Evolutionary conservation across 2,329 filamentous ascomycete species (phyloP), one percentile per base, ranked within the genome.

Genomic region (Aspergillus awamori): DNA sequence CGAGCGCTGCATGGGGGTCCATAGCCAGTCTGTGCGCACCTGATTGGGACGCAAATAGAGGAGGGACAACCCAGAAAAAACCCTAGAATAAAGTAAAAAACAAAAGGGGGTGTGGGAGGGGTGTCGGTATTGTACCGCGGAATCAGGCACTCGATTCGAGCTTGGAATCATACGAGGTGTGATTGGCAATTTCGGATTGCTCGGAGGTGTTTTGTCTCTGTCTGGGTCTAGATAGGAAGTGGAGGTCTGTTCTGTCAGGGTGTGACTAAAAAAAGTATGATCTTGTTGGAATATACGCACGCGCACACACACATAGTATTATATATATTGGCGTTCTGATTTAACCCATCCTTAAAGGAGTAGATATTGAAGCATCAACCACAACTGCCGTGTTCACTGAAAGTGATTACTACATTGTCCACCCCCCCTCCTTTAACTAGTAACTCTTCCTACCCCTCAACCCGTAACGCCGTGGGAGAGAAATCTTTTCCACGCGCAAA

Each of bases 21-120:
- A 43, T 47, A 22, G 33, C 24, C 22, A 52, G 60, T 62, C 60
- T 60, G 60, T 62, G 60, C 57, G 53, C 60, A 49, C 36, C 33
- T 26, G 53, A 57, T 55, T 53, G 60, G 57, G 52, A 47, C 20
- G 41, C 41, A 45, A 45, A 22, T 5, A 10, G 41, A 24, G 41
- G n/a, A 22, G 26, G 26, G 26, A 26, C 26, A 7, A 26, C 2
- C 20, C 20, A 20, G 20, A 20, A 20, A 20, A 20, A 20, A 20
- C 20, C 20, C 20, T 20, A 20, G 20, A 36, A 36, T 3, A 33
- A 36, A 36, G 5, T 15, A 5, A 36, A 33, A 51, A 20, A 51
- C 33, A 17, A 20, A 17, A 17, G 22, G 11, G 47, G 24, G 24
- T n/a, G 26, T 26, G 28, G 15, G 26, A 15, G 13, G 47, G 47